These are phyloP conservation scores for Xylariaceae sp. DNA, from an alignment of 2,329 filamentous ascomycete genomes.

Conservation along the genomic window DNA sequence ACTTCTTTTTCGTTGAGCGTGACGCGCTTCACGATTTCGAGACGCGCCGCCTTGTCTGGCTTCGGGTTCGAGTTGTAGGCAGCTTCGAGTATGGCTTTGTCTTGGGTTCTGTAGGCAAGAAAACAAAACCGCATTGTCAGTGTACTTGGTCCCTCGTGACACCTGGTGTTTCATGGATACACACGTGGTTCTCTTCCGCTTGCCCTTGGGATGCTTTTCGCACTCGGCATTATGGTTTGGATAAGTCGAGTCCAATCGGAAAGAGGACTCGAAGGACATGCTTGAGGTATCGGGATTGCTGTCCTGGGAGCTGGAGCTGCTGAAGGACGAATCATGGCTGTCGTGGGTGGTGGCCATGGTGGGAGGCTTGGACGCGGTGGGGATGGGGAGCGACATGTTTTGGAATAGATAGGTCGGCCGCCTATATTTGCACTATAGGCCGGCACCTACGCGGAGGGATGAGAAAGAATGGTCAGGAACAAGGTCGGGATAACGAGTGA, in stretches of 20 bases:
- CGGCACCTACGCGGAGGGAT: conserved; percentile 1
- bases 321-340: conserved; percentile 19
- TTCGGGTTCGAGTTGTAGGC: conserved; percentile 84
- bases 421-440: conserved; percentile 23
- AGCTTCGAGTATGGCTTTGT: conserved; percentile 82
- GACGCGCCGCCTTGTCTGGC: conserved; percentile 83
- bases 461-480: neutral
- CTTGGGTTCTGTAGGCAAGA: conserved; percentile 61
- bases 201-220: conserved; percentile 52
- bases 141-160: conserved; percentile 1
- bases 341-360: conserved; percentile 11
- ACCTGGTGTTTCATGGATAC: conserved; percentile 23
- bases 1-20: conserved; percentile 93
- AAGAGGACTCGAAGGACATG: conserved; percentile 31
- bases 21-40: conserved; percentile 79
- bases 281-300: conserved; percentile 26
- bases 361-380: conserved; percentile 22
- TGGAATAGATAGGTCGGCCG: conserved; percentile 2
- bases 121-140: conserved; percentile 16
- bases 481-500: conserved; percentile 15
- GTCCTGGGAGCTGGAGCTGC: conserved; percentile 21
- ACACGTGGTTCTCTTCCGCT: conserved; percentile 61
- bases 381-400: conserved; percentile 18
- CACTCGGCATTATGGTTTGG: conserved; percentile 13
- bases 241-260: conserved; percentile 27